Evolutionary conservation across 163 green algal genomes (phyloP).

Genomic region (Chlamydomonas reinhardtii): DNA sequence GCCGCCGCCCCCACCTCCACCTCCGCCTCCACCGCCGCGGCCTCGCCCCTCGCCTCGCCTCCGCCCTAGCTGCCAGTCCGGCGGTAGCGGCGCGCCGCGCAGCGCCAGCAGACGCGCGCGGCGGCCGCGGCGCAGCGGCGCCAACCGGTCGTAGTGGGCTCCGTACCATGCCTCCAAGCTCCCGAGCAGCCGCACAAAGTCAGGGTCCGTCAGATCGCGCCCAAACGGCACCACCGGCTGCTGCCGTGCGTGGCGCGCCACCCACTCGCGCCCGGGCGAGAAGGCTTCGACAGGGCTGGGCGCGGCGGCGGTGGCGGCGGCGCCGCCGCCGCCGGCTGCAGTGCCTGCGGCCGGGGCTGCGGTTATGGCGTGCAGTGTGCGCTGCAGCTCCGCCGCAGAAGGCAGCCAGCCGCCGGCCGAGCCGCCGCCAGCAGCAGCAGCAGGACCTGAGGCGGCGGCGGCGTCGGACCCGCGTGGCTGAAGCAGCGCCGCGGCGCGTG

Average conservation of each 20-base stretch:
- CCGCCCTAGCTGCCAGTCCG: neutral
- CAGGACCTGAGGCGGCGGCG: no score
- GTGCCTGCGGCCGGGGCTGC: neutral
- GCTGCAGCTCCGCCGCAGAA: neutral
- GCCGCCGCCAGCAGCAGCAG: neutral
- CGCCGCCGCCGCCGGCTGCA: neutral
- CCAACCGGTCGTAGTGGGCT: neutral
- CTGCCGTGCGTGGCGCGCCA: neutral
- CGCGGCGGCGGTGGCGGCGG: neutral
- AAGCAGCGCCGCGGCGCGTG: neutral
- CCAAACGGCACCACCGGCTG: neutral
- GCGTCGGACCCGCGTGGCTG: no score
- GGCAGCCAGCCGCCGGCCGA: conserved; percentile 1
- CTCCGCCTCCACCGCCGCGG: neutral
- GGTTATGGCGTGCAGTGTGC: neutral
- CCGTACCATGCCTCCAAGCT: conserved; percentile 17
- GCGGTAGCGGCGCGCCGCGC: neutral
- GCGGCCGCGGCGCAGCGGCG: neutral
- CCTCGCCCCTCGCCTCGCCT: neutral
- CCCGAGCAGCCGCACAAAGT: neutral
- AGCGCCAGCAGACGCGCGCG: conserved; percentile 6
- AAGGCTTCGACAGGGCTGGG: neutral
- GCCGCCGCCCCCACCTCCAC: neutral
- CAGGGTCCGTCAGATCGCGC: neutral
- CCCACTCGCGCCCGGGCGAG: neutral